These are phyloP conservation scores for Brassica napus DNA, from an alignment of 345 rosid species.

Conservation along the genomic window Da-Ae NC_063450.1:844501-845000, in stretches of 20 bases:
- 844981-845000: conserved; percentile 26
- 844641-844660: conserved; percentile 96
- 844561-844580: conserved; percentile 81
- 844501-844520: conserved; percentile 6
- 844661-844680: conserved; percentile 50
- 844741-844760: conserved; percentile 89
- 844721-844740: conserved; percentile 54
- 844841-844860: conserved; percentile 35
- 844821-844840: conserved; percentile 50
- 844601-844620: conserved; percentile 83
- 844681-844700: conserved; percentile 19
- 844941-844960: conserved; percentile 41
- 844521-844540: conserved; percentile 67
- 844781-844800: conserved; percentile 87
- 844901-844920: conserved; percentile 15
- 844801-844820: conserved; percentile 76
- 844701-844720: conserved; percentile 6
- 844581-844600: conserved; percentile 85
- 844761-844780: conserved; percentile 94
- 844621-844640: conserved; percentile 80
- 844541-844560: conserved; percentile 68
- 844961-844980: conserved; percentile 30
- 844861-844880: background rate
- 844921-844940: conserved; percentile 39
- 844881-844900: background rate